Evolutionary conservation across 2,329 filamentous ascomycete species (phyloP), one percentile per base, ranked within the genome.

Genomic region (Fusarium acutatum): DNA sequence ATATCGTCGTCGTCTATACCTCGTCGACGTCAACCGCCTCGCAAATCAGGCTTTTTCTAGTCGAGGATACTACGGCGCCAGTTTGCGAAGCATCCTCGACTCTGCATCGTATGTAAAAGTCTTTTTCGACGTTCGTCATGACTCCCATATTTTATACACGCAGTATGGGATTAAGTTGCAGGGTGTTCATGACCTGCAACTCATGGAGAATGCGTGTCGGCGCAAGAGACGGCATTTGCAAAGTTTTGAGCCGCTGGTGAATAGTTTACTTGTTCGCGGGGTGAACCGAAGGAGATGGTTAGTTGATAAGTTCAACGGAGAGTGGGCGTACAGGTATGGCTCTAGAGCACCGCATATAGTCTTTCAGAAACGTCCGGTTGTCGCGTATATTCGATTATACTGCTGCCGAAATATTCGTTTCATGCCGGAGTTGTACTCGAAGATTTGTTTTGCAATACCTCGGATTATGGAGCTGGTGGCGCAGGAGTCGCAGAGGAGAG

Each of bases 321-420:
- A 54, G 26, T 54, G 50, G 50, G 4, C 5, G 1, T 18, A 40
- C 22, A 13, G 9, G 10, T 6, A 26, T 9, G 1, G 10, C 10
- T 7, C 24, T 17, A 5, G 14, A 6, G 24, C 5, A 5, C 24
- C 10, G 10, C 20, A 18, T 5, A 1, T 0, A 14, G 50, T 18
- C 11, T 54, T 54, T 10, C 20, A 54, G 5, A 2, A 6, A 4
- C 34, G 24, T 1, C 50, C 50, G 15, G 3, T 54, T 1, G 2
- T 17, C 1, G 4, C 15, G 4, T 12, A 18, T 7, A 14, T 18
- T 2, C 14, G 8, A 13, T 1, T 18, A 28, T 54, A 54, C 14
- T 54, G 50, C 34, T 54, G 20, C 7, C 34, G 50, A 7, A 54
- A 54, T 14, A 5, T n/a, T 1, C 24, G 26, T 1, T n/a, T 54